Base-by-base conservation (phyloP, 768 basidiomycete species). In the Coprinopsis sp. region DNA sequence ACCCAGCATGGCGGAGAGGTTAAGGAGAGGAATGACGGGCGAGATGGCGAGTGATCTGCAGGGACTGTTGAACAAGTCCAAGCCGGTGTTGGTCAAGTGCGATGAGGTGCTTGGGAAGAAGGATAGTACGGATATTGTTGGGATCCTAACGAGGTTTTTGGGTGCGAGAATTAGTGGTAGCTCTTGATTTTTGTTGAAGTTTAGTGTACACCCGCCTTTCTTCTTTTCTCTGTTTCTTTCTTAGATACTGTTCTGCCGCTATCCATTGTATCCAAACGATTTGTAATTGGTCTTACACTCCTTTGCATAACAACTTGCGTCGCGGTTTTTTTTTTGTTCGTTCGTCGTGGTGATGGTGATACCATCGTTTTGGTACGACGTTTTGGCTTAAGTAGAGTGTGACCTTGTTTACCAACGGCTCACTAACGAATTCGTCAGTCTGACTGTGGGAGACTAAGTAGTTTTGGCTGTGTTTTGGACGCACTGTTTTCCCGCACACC, bases 41-140 rank as follows among this genome's bases (percentile, higher is more conserved):
- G 88, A 91, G 66, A 80, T 90, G 76, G 81, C 79, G 31, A 72
- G 74, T 1, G 89, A 91, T 61, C 53, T 91, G 50, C 80, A 83
- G 57, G 68, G 76, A 3, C 60, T 90, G 55, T 47, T 91, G 63
- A 77, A 64, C 49, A 87, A 80, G 55, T 74, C 85, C 12, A 81
- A 78, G 54, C 75, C 81, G 1, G 63, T 87, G 28, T 64, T 91
- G 21, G 71, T 67, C 12, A 84, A 86, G 60, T 79, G 78, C 54
- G 69, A 78, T 49, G 60, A 62, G 14, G 63, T 78, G 33, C 52
- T 77, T 46, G 76, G 70, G 25, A 72, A 69, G 36, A 72, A 68
- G 39, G 60, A 65, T 27, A 63, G 62, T 10, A 68, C 76, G 18
- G 82, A 89, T 63, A 57, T 89, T 56, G 78, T 77, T 6, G 71